phyloP scores from a whole-genome alignment of 768 basidiomycete species.

The Mycena floridula region DNA sequence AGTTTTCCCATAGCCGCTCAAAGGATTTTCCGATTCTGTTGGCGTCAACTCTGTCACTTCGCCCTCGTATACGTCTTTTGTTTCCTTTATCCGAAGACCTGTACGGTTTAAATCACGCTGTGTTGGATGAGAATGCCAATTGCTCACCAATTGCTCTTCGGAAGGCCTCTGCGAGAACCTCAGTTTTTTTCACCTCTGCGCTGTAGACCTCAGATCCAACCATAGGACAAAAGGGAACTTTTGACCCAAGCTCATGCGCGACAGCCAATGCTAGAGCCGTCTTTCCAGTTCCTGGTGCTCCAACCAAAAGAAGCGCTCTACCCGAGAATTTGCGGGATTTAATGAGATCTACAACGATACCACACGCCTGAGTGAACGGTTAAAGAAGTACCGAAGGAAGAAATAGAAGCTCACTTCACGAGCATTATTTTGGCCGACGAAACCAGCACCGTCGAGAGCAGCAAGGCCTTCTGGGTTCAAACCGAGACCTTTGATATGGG shows the following conservation, averaged over 20 bases:
- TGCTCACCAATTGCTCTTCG: slow-evolving; percentile 88
- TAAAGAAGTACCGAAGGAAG: slow-evolving; percentile 2
- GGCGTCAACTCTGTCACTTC: slow-evolving; percentile 98
- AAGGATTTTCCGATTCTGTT: slow-evolving; percentile 92
- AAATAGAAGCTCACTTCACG: slow-evolving; percentile 61
- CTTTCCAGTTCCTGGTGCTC: slow-evolving; percentile 97
- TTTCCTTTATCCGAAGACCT: slow-evolving; percentile 98
- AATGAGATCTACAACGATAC: slow-evolving; percentile 83
- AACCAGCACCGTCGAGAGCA: slow-evolving; percentile 67
- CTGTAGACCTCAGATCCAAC: slow-evolving; percentile 97
- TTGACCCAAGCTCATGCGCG: slow-evolving; percentile 88
- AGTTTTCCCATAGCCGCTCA: slow-evolving; percentile 97
- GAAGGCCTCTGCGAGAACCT: slow-evolving; percentile 92
- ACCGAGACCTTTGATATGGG: slow-evolving; percentile 95
- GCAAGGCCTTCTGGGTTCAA: slow-evolving; percentile 81
- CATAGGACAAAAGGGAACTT: slow-evolving; percentile 98
- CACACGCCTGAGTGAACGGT: slow-evolving; percentile 64
- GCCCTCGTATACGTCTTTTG: slow-evolving; percentile 97
- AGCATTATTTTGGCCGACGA: slow-evolving; percentile 85
- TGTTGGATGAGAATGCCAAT: slow-evolving; percentile 2
- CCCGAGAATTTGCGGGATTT: slow-evolving; percentile 93
- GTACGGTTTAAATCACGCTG: slow-evolving; percentile 3
- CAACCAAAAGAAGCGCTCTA: slow-evolving; percentile 85
- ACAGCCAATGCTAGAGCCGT: slow-evolving; percentile 95
- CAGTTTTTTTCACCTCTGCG: slow-evolving; percentile 98